Evolutionary conservation across 2,329 filamentous ascomycete species (phyloP), one percentile per base, ranked within the genome.

Genomic region (Epichloe sibirici): DNA sequence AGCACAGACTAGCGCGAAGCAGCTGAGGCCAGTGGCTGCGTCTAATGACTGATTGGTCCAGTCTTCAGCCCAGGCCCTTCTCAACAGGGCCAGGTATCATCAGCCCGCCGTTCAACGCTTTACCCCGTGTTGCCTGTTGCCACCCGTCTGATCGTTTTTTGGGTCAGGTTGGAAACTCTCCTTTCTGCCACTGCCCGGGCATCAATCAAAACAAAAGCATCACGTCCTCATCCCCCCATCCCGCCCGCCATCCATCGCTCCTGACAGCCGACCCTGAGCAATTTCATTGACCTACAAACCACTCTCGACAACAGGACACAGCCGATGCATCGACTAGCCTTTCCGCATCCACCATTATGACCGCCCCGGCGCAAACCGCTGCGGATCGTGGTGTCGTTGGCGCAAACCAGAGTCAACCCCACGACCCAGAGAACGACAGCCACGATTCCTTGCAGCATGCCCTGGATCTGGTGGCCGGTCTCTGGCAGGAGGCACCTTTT

Each of bases 401-500:
- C 17, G 34, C 53, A 8, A 28, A n/a, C 23, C 54, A 49, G 38
- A 39, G 47, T 13, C 37, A 51, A 13, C 25, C 25, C 34, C 31
- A 52, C 11, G 48, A 25, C 39, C 45, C 38, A 9, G 23, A 52
- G 34, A 43, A 45, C n/a, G 37, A 42, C 48, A 51, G 49, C 48
- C 49, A 52, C 49, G 44, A 53, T 49, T 53, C 55, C 39, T 11
- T 23, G 34, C 28, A 43, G 5, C 60, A 62, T 49, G 75, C 78
- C 31, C 60, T 67, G 34, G 76, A 79, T 53, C 62, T 82, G 48
- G 64, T 82, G 21, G 74, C 74, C 48, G 77, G 76, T 11, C 72
- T 85, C 35, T 85, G 81, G 81, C 76, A 80, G 57, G 73, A 79
- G 51, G 77, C 77, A 3, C 74, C 75, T 2, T 83, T 84, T 59